Conservation (phyloP, 768 basidiomycete genomes). For the Psilocybe tampanensis region DNA sequence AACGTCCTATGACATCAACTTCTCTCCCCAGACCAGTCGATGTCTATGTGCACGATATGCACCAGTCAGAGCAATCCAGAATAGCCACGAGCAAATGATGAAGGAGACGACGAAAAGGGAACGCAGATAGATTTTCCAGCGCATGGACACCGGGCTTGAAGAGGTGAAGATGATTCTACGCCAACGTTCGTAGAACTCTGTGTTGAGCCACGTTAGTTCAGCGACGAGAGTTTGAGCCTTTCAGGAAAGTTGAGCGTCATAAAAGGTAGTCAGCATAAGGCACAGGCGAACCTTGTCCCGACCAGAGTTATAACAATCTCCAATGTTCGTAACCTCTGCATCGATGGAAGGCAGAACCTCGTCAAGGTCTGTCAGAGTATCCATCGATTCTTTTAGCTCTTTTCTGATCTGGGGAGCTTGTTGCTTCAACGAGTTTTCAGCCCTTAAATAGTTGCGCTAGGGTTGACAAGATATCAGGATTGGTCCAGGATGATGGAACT, state of each 20-base stretch:
- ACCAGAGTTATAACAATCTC: constrained; percentile 71
- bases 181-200: constrained; percentile 77
- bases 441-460: constrained; percentile 61
- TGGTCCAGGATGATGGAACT: not conserved
- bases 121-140: constrained; percentile 69
- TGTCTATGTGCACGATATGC: constrained; percentile 76
- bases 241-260: not conserved
- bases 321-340: constrained; percentile 62
- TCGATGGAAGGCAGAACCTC: constrained; percentile 63
- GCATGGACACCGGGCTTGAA: constrained; percentile 69
- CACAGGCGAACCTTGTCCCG: constrained; percentile 54
- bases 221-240: constrained; percentile 69
- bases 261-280: not conserved
- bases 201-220: constrained; percentile 76
- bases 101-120: constrained; percentile 58
- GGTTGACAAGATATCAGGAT: constrained; percentile 2
- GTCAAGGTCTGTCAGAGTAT: constrained; percentile 58
- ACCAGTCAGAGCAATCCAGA: constrained; percentile 63
- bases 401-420: constrained; percentile 65
- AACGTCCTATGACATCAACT: constrained; percentile 60
- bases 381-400: constrained; percentile 63
- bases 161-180: constrained; percentile 74
- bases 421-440: constrained; percentile 55
- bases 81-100: constrained; percentile 58
- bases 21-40: constrained; percentile 78